Conservation (phyloP, 345 rosid species). For the Cardamine occulta region DNA sequence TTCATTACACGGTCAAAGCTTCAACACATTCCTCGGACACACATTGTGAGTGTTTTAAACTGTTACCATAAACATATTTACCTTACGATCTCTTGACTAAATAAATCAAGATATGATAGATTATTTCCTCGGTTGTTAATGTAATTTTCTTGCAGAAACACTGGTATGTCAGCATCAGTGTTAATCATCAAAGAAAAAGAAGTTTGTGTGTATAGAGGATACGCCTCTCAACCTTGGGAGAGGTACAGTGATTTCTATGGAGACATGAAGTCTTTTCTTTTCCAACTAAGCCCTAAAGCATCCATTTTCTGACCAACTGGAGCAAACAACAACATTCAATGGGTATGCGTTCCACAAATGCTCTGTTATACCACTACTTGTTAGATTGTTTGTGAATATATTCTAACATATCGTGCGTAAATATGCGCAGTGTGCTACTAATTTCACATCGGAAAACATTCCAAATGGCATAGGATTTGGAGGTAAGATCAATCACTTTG, state of each 20-base stretch:
- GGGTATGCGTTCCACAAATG: slow-evolving; percentile 44
- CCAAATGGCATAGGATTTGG: slow-evolving; percentile 96
- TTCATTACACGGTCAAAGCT: slow-evolving; percentile 74
- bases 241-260: slow-evolving; percentile 87
- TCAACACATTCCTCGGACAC: slow-evolving; percentile 81
- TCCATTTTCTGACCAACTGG: slow-evolving; percentile 82
- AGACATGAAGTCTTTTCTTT: slow-evolving; percentile 86
- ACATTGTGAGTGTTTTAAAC: slow-evolving; percentile 57
- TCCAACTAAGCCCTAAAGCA: slow-evolving; percentile 78
- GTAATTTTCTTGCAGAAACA: slow-evolving; percentile 60
- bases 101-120: not conserved
- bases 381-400: not conserved
- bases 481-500: slow-evolving; percentile 77
- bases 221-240: slow-evolving; percentile 94
- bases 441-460: slow-evolving; percentile 80
- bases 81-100: not conserved
- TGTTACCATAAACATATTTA: not conserved
- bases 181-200: slow-evolving; percentile 78
- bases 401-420: not conserved
- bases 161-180: slow-evolving; percentile 63
- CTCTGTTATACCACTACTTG: not conserved
- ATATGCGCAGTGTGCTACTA: slow-evolving; percentile 70
- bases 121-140: slow-evolving; percentile 27
- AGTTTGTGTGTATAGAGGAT: slow-evolving; percentile 81
- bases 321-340: slow-evolving; percentile 80